Evolutionary conservation across 768 basidiomycete species (phyloP).

Genomic region (Boletus speciosus): DNA sequence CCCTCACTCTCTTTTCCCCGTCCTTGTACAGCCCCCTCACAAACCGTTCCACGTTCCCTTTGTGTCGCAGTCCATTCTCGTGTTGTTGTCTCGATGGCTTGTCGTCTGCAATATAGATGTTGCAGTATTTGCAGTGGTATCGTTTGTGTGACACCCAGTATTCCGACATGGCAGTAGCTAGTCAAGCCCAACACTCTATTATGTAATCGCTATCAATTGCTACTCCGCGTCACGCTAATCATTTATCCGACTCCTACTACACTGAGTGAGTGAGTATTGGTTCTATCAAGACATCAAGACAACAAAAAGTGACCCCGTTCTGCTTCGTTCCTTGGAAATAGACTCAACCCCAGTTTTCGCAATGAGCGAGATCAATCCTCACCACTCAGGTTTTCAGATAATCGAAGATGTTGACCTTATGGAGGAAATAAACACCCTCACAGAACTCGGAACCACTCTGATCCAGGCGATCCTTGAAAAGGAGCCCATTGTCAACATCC

Average conservation of each 20-base stretch:
- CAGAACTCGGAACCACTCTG: conserved; percentile 54
- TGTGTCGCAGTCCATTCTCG: conserved; percentile 90
- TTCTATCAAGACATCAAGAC: neutral
- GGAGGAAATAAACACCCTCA: conserved; percentile 43
- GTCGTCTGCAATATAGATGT: conserved; percentile 96
- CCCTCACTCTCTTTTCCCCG: conserved; percentile 84
- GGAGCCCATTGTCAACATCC: conserved; percentile 43
- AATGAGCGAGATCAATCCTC: conserved; percentile 12
- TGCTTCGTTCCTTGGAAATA: neutral
- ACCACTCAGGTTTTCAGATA: conserved; percentile 8
- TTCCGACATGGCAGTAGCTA: conserved; percentile 61
- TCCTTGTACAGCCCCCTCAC: conserved; percentile 91
- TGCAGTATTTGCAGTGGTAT: conserved; percentile 97
- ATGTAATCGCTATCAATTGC: conserved; percentile 8
- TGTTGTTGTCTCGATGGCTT: conserved; percentile 87
- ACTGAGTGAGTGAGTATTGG: neutral
- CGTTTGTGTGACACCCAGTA: conserved; percentile 93
- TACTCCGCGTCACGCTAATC: no score
- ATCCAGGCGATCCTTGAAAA: conserved; percentile 54
- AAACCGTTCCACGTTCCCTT: conserved; percentile 91
- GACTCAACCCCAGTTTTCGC: neutral
- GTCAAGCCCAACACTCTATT: conserved; percentile 7
- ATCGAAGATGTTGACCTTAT: conserved; percentile 28
- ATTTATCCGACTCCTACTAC: neutral
- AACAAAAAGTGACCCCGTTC: neutral